Base-by-base conservation (phyloP, 345 rosid genomes). In the Rhizophora mangle region DNA sequence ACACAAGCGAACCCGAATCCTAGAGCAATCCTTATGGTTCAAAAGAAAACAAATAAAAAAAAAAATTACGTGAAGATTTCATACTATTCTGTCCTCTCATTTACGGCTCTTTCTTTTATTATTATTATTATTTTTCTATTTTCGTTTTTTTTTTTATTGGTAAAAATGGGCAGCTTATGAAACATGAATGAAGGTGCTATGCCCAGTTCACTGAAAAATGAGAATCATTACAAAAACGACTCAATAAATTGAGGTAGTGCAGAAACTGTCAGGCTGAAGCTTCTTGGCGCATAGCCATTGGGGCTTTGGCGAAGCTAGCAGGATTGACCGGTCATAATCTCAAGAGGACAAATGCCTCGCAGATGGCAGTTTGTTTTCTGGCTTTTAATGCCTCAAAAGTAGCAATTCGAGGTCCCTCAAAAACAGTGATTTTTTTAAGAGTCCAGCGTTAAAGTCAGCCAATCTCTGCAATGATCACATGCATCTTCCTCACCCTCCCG, bases 241-340 rank as follows among this genome's bases (percentile, higher is more conserved):
- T 6, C 31, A 57, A 26, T 32, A 10, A 65, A 59, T 68, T 20
- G 19, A 47, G 68, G 46, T 60, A 31, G 21, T 51, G 62, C 76
- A 75, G 78, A 70, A 76, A 61, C 73, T 79, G 85, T 43, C 49
- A 43, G 49, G 13, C 49, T 43, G 49, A 81, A 85, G 82, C 86
- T 81, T 81, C 89, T 77, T 77, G 74, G 60, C 65, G 49, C 18
- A n/a, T 60, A 30, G 27, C 62, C 52, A 64, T 55, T 22, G 36
- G 57, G 58, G 64, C 67, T 19, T 13, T 43, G 49, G 18, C 49
- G 49, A 43, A 43, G 16, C 49, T 43, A 43, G 49, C 49, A 0
- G 19, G 49, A 43, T 66, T 21, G 72, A 55, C 37, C 61, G 49
- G 63, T 81, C 76, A 8, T 70, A 30, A 36, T 27, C 29, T 30